Base-by-base conservation (phyloP, 352 stramenopile genomes). In the Lagenidium giganteum region DNA sequence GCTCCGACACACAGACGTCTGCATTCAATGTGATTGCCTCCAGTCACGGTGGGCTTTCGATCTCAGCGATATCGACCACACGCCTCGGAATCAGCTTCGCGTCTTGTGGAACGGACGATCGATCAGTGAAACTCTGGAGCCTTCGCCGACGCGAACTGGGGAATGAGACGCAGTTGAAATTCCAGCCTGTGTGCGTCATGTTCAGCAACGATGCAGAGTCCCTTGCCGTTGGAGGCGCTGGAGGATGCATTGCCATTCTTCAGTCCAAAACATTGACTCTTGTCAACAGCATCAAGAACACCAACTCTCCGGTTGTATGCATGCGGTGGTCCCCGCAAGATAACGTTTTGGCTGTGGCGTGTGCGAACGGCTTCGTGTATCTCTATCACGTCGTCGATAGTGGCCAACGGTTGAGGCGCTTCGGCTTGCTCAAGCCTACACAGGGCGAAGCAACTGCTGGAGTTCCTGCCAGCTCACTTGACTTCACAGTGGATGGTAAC, bases 331-430 rank as follows among this genome's bases (percentile, higher is more conserved):
- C 69, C 16, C 69, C 68, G 22, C 64, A 45, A 13, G 55, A 57
- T 12, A 61, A 57, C 29, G 50, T 76, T 14, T 44, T 92, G 4
- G 76, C 70, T 0, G 77, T 78, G 8, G 55, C 67, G 1, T 68
- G 80, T 16, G 59, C 60, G 1, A 88, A 88, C 24, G 77, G 77
- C 1, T 44, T 88, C 9, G 61, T 88, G 21, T 92, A 89, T 47
- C 36, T 92, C 2, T 92, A 92, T 50, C 66, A 35, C 26, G 33
- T 92, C 11, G 63, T 85, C 3, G 50, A 51, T 26, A 42, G 23
- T 18, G 54, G 32, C 0, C 23, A 31, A 0, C 54, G 48, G 8
- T 68, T 89, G 31, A 63, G 58, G 24, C 70, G 75, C 4, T 76
- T 72, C 31, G 67, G 68, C 16, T 50, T 92, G 20, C 53, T 92